Percentiles rank a stretch among this genome's conserved stretches.
Evolutionary conservation across 164 flowering plant species (phyloP).

Genomic region (Dillenia suffruticosa): DNA sequence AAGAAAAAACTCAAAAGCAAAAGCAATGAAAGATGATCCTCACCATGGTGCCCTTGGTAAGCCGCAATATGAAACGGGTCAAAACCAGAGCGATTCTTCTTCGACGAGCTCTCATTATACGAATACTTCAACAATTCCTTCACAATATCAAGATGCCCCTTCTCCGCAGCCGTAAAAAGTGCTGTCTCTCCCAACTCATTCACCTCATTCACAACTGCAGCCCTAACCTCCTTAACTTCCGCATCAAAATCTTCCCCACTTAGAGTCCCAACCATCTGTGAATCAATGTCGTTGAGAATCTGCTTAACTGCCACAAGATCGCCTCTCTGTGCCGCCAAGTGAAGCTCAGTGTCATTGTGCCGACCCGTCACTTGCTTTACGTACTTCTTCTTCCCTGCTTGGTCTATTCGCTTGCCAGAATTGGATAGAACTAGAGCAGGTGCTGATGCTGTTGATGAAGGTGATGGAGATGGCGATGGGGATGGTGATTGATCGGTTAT

Average conservation of each 20-base stretch:
- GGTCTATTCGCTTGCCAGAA: constrained; percentile 72
- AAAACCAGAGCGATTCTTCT: constrained; percentile 57
- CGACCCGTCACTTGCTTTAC: constrained; percentile 87
- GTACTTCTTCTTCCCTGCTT: constrained; percentile 69
- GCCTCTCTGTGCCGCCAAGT: constrained; percentile 71
- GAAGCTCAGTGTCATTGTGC: constrained; percentile 82
- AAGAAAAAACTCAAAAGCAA: too few species aligned
- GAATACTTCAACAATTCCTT: constrained; percentile 40
- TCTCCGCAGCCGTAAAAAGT: constrained; percentile 42
- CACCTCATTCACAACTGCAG: constrained; percentile 46
- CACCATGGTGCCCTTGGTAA: constrained; percentile 62
- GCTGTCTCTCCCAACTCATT: constrained; percentile 54
- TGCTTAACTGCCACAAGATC: constrained; percentile 55
- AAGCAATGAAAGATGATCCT: constrained; percentile 1
- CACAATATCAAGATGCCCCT: constrained; percentile 39
- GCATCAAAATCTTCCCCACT: constrained; percentile 67
- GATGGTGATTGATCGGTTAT: too few species aligned
- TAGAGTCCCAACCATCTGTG: constrained; percentile 53
- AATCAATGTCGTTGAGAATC: constrained; percentile 60
- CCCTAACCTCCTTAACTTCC: constrained; percentile 61
- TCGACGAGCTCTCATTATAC: constrained; percentile 30
- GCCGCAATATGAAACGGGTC: constrained; percentile 75
- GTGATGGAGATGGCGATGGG: too few species aligned
- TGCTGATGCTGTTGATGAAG: too few species aligned
- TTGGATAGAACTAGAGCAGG: constrained; percentile 63